Evolutionary conservation across 1,284 basidiomycete genomes (phyloP), one percentile per base, ranked within the genome.

Genomic region (Cronartium quercuum): DNA sequence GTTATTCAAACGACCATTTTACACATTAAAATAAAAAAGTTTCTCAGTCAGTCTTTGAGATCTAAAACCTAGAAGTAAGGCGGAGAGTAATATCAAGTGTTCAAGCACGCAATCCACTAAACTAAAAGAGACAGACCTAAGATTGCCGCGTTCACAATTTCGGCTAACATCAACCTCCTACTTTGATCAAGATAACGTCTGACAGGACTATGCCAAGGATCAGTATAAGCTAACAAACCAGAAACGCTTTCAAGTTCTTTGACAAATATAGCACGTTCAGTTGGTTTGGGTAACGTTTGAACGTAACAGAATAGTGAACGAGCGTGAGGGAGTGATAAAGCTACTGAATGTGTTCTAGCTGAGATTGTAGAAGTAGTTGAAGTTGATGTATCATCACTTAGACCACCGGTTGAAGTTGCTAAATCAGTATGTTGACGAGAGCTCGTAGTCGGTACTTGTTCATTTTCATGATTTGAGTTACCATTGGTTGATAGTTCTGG

Each of bases 111-210:
- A 63, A 63, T 3, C 75, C 12, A 40, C 2, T 4, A 58, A 55
- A 7, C 12, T n/a, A 64, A 44, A 51, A n/a, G 38, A 47, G 1
- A 84, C 90, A 80, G 78, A 91, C 91, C 84, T 3, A 94, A 82
- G 66, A 94, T 91, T 10, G 92, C 92, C 64, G 87, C 86, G 78
- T 94, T 90, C 68, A 95, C 88, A 82, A 93, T 90, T 76, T 91
- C 89, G 0, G 92, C 92, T 5, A 94, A 85, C 6, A 87, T 87
- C 78, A 90, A 88, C 68, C 92, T 85, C 75, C 91, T 83, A 75
- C 86, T 86, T 80, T 89, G 87, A 66, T 86, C 85, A 76, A 94
- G 82, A 81, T 93, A 93, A 66, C 84, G 86, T 15, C 86, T 83
- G 77, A 91, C 60, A 84, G 86, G 81, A 76, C 89, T 90, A 63